Percentiles rank a stretch among this genome's conserved stretches.
Evolutionary conservation across 2,329 filamentous ascomycete species (phyloP).

Genomic region (Drechslerella dactyloides): DNA sequence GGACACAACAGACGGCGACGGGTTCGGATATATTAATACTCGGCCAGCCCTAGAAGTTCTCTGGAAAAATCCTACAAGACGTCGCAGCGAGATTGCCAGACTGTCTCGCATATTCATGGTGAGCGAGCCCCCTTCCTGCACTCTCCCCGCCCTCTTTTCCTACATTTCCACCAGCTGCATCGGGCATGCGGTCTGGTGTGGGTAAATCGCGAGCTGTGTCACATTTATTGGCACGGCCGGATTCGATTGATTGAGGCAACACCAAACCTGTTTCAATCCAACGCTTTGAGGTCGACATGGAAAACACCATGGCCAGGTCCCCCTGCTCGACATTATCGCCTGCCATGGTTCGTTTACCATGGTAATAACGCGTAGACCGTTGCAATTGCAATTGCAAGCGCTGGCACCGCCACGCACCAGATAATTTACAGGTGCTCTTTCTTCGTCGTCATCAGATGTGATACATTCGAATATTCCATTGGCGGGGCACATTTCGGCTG

Average conservation of each 20-base stretch:
- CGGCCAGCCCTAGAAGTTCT: neutral
- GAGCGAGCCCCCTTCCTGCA: constrained; percentile 14
- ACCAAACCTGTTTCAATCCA: constrained; percentile 39
- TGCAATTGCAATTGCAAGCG: neutral
- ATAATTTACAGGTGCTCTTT: neutral
- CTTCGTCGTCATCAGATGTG: neutral
- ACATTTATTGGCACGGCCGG: constrained; percentile 27
- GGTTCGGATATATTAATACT: neutral
- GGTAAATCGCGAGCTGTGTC: constrained; percentile 32
- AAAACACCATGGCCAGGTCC: neutral
- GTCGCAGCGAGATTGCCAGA: constrained; percentile 34
- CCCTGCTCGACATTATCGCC: neutral
- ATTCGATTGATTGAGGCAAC: constrained; percentile 18
- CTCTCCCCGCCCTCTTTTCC: constrained; percentile 26
- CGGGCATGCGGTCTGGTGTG: neutral
- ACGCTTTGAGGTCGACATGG: constrained; percentile 29
- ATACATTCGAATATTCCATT: neutral
- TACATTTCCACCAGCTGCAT: constrained; percentile 29
- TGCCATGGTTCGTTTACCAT: constrained; percentile 1
- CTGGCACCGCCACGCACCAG: neutral
- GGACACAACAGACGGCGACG: neutral
- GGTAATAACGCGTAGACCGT: neutral
- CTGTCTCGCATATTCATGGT: constrained; percentile 39
- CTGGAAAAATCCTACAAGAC: constrained; percentile 10
- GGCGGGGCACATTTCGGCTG: neutral